Base-by-base conservation (phyloP, 257 asterid genomes). In the Craterostigma plantagineum region DNA sequence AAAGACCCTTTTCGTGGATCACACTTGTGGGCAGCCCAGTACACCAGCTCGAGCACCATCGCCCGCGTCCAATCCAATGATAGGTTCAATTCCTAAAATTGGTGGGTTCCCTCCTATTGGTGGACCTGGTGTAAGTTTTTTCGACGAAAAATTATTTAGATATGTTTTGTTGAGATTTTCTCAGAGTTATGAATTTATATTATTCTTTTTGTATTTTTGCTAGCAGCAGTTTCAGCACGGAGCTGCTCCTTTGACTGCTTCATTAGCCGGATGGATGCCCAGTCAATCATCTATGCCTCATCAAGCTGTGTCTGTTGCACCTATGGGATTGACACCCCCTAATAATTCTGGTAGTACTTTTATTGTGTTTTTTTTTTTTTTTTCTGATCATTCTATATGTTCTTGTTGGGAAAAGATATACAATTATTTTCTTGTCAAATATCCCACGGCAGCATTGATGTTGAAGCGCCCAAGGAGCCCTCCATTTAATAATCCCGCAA, bases 401-500 rank as follows among this genome's bases (percentile, higher is more conserved):
- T 9, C 10, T 9, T 35, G 4, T 38, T 49, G 9, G 30, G 13
- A 33, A 47, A 15, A 4, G 30, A 23, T 23, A 23, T 23, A 23
- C 30, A 23, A 23, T 23, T 23, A 23, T 23, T 23, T 58, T 63
- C 55, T 11, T 47, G 44, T 54, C 50, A 48, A 39, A 48, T 53
- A 44, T 65, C 36, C 55, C 55, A 30, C 42, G 56, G 49, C 59
- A 75, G 80, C 34, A 17, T 58, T 63, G 30, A 55, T 63, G 67
- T 58, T 61, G 57, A 75, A 75, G 73, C 69, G 59, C 45, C 69
- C 77, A 43, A 71, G 70, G 68, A 67, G 64, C 60, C 70, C 75
- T 49, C 61, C 74, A 41, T 48, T 71, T 63, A 62, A 65, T 57
- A 64, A 48, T 72, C 66, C 69, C 49, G 68, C 71, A 50, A 38